Base-by-base conservation (phyloP, 345 rosid genomes). In the Populus euphratica region DNA sequence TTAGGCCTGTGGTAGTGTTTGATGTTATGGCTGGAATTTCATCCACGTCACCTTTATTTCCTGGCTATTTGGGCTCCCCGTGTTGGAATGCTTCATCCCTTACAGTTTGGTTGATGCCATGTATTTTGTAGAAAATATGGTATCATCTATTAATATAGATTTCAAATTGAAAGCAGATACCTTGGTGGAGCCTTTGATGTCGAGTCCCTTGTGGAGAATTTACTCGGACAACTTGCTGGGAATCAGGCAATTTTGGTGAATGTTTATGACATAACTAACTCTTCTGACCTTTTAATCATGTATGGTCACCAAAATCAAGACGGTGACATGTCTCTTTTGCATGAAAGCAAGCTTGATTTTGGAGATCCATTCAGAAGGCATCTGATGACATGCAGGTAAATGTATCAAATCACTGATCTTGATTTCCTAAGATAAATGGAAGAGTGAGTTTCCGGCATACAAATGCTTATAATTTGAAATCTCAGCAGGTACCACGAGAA, bases 171-270 rank as follows among this genome's bases (percentile, higher is more conserved):
- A 81, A 78, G 73, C 88, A 95, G 99, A 83, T 96, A 93, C 85
- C 90, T 96, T 61, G 99, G 99, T 77, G 99, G 99, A 59, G 96
- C 99, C 73, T 96, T 96, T 85, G 99, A 96, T 83, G 97, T 96
- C 5, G 99, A 96, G 89, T 96, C 99, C 83, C 98, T 96, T 4
- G 98, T 96, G 69, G 99, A 96, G 87, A 92, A 93, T 86, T 85
- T 96, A 76, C 99, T 96, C 20, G 92, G 99, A 69, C 98, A 93
- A 81, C 99, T 96, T 81, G 97, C 93, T 39, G 99, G 98, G 73
- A 93, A 93, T 87, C 93, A 96, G 81, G 97, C 89, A 54, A 87
- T 96, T 80, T 86, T 96, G 78, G 99, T 96, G 84, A 90, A 93
- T 64, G 99, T 96, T 16, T 93, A 87, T 74, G 99, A 96, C 79